Conservation (phyloP, 345 rosid species). For the Combretum micranthum region DNA sequence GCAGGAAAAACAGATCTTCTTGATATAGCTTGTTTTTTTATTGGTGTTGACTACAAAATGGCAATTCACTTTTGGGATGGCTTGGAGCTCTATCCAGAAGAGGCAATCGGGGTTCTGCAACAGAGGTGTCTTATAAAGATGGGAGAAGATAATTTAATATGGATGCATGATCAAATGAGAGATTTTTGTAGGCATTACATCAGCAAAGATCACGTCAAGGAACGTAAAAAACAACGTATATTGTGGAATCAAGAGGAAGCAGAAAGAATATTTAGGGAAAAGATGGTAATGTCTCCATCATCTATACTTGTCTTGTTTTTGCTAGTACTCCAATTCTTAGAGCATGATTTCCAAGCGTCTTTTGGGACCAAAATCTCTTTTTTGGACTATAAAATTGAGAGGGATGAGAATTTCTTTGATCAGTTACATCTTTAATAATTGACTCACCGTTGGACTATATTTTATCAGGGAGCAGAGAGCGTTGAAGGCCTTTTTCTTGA, state of each 20-base stretch:
- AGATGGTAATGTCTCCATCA: neutral
- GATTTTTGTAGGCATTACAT: constrained; percentile 4
- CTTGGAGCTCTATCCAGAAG: neutral
- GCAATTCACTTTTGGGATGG: neutral
- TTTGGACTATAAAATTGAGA: too few relatives aligned
- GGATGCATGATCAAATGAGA: constrained; percentile 10
- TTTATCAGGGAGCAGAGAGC: too few relatives aligned
- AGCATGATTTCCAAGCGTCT: too few relatives aligned
- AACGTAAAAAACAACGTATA: neutral
- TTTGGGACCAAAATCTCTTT: too few relatives aligned
- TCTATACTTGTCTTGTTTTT: neutral
- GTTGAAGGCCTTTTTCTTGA: too few relatives aligned
- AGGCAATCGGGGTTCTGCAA: neutral
- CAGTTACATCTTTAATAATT: too few relatives aligned
- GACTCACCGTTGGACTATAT: too few relatives aligned
- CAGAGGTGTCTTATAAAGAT: neutral
- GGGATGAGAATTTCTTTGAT: too few relatives aligned
- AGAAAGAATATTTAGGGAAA: neutral
- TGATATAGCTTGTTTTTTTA: constrained; percentile 10
- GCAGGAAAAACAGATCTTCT: constrained; percentile 1
- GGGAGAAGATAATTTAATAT: neutral
- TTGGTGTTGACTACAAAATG: constrained; percentile 3
- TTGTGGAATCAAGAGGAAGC: constrained; percentile 1
- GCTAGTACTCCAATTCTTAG: neutral
- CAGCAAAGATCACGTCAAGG: neutral